phyloP scores from a whole-genome alignment of 768 basidiomycete genomes.

The Suillus weaverae region DNA sequence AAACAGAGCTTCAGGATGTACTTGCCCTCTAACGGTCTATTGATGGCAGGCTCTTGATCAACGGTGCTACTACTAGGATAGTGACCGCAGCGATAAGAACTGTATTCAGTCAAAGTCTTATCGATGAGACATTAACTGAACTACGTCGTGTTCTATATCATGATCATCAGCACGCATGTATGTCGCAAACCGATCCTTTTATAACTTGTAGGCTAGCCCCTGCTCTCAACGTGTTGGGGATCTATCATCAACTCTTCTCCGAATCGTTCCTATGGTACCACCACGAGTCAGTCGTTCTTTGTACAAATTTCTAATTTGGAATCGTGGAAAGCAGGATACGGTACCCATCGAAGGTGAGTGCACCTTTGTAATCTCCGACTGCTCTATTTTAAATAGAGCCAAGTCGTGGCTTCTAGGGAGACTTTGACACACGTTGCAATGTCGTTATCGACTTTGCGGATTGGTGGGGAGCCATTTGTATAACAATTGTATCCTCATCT shows the following conservation, averaged over 20 bases:
- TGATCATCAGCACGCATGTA: background rate
- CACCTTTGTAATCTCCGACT: background rate
- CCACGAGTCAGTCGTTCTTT: background rate
- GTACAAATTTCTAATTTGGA: background rate
- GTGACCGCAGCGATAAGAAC: background rate
- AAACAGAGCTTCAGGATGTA: background rate
- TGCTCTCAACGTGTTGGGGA: background rate
- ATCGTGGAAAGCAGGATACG: background rate
- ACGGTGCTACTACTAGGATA: background rate
- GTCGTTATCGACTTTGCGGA: background rate
- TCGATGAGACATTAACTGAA: background rate
- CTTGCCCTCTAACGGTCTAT: background rate
- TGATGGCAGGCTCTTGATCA: background rate
- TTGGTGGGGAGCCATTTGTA: constrained; percentile 28
- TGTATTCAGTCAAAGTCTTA: background rate
- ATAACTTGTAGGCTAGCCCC: background rate
- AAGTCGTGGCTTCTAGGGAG: background rate
- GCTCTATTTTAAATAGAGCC: background rate
- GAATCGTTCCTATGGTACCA: background rate
- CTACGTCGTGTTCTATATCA: background rate
- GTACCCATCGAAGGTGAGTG: background rate
- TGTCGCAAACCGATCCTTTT: background rate
- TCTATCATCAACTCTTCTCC: background rate
- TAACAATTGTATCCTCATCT: constrained; percentile 11
- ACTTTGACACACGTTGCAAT: background rate